Evolutionary conservation across 371 early-diverging fungal genomes (phyloP), one percentile per base, ranked within the genome.

Genomic region (Thermomucor indicae-seudaticae): DNA sequence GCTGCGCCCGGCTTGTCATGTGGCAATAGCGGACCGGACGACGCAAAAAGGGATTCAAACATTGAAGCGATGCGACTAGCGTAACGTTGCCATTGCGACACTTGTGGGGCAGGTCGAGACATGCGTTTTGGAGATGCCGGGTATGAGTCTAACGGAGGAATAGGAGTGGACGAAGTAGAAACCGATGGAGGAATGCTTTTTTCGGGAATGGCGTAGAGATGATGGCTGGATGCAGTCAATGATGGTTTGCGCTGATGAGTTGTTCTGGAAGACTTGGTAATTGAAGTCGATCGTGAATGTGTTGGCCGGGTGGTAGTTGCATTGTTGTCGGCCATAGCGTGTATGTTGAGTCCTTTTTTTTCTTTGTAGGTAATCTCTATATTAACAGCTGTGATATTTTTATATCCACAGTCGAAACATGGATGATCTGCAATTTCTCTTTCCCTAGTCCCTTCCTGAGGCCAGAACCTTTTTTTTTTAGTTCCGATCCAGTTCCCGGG

Each of bases 1-100:
- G 71, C 75, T 31, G 35, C 32, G 4, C 53, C 57, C 30, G 64
- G 66, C 48, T 75, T 70, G 38, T 66, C 55, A 14, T 70, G 75
- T 12, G 75, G 75, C 39, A 75, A 53, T 11, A 70, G 53, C 7
- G 75, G 71, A 4, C 57, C 54, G 10, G 67, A 39, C 20, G 64
- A 65, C 23, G 58, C 57, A 22, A 70, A 43, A 19, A 60, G 61
- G 12, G 55, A 35, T 46, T 62, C 49, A 3, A 65, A 24, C 32
- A 42, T 49, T 6, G 38, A 41, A 17, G 45, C 39, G 40, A 66
- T 16, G 0, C 29, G 38, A 12, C 41, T 45, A 30, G 48, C 17
- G 34, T 47, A 55, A 34, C 31, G 37, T 10, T 45, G 45, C 61
- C 47, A 51, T 22, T 23, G 47, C 30, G 25, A 39, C 28, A 40